Evolutionary conservation across 2,329 filamentous ascomycete genomes (phyloP).

Genomic region (Xylariaceae sp.): DNA sequence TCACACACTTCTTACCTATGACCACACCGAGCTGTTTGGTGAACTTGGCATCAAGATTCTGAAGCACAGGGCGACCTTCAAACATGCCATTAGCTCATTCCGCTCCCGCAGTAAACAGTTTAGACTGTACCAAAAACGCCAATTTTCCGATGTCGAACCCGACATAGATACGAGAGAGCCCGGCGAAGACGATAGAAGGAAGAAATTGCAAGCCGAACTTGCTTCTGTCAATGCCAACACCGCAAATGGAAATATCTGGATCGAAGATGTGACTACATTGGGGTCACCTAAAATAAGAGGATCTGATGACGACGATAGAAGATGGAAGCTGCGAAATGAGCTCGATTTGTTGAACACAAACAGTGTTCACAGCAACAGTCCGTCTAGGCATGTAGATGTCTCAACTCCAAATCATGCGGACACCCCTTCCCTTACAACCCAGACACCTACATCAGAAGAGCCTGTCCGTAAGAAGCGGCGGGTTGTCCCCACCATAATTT

Average conservation of each 20-base stretch:
- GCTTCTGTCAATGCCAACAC: neutral
- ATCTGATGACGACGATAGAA: neutral
- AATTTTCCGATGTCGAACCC: constrained; percentile 18
- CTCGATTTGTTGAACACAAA: neutral
- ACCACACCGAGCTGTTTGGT: constrained; percentile 54
- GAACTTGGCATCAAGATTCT: constrained; percentile 61
- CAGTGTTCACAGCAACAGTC: neutral
- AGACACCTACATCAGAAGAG: neutral
- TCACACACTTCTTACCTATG: constrained; percentile 60
- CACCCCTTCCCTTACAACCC: neutral
- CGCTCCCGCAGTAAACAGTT: constrained; percentile 56
- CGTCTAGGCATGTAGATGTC: neutral
- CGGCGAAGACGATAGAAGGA: neutral
- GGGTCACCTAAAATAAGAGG: neutral
- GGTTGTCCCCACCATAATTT: constrained; percentile 28
- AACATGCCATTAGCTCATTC: constrained; percentile 60
- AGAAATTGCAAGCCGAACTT: neutral
- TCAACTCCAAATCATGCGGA: neutral
- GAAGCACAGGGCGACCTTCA: constrained; percentile 61
- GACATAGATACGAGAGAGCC: constrained; percentile 10
- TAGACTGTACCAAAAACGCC: constrained; percentile 32
- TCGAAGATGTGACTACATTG: neutral
- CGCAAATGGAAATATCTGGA: neutral
- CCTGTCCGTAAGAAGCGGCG: constrained; percentile 31
- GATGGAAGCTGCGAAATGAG: neutral